Base-by-base conservation (phyloP, 1,284 basidiomycete genomes). In the Marasmius tenuissimus region DNA sequence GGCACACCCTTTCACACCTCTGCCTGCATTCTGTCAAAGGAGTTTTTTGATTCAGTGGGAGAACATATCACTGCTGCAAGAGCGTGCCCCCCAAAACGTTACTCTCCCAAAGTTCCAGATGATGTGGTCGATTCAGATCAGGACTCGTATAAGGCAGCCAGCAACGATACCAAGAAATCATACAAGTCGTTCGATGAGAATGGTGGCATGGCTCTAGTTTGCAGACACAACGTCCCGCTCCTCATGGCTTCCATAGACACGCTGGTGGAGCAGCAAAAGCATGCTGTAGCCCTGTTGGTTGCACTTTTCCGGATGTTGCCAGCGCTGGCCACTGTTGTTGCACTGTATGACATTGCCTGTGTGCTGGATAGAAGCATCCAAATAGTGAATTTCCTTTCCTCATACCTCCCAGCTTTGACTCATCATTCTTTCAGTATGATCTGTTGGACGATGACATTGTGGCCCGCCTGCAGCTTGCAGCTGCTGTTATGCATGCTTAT, bases 41-140 rank as follows among this genome's bases (percentile, higher is more conserved):
- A 39, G 14, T 18, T 58, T 12, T 56, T 61, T 2, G 48, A 61
- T 49, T 56, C 60, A 33, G 57, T 61, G n/a, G 60, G 60, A 3
- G 34, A 51, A 16, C 57, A 35, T n/a, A 58, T 61, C 18, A 56
- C 47, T 6, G 14, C 6, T n/a, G 60, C 49, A 7, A 38, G 49
- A 33, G 35, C 45, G 38, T 20, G 39, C 11, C 20, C 45, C 11
- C 4, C 60, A 1, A 34, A 49, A 20, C 22, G 5, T 9, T 37
- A 39, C 16, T 18, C 22, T 7, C n/a, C 42, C 4, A 52, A 35
- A 39, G 61, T 64, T 20, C 61, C 58, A 14, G 61, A 62, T 6
- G 52, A 51, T 37, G 39, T 16, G 9, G 39, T 40, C 16, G 39
- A 40, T 40, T 9, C 39, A 16, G 9, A 16, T 40, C 9, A 40